A percentile compares a stretch with the other conserved stretches of the same genome.
These are phyloP conservation scores for Fusarium pininemorale DNA, from an alignment of 2,329 filamentous ascomycete species.

Conservation along the genomic window DNA sequence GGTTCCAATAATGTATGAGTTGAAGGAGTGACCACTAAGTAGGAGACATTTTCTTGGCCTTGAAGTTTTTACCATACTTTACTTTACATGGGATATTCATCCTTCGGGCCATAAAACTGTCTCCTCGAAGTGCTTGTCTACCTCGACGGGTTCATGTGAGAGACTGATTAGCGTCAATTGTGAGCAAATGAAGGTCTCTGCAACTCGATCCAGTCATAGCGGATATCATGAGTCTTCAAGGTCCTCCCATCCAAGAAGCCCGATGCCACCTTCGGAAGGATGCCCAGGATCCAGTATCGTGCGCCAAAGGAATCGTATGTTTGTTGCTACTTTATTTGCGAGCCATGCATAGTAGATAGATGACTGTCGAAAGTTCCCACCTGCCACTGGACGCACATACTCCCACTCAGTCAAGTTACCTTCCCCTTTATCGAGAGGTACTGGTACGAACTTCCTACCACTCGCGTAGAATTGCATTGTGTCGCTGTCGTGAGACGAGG, in stretches of 20 bases:
- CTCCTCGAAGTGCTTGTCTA: background rate
- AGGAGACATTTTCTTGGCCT: background rate
- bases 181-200: background rate
- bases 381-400: background rate
- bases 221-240: background rate
- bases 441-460: background rate
- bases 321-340: background rate
- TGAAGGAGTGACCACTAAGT: background rate
- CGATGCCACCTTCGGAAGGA: background rate
- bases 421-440: background rate
- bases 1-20: background rate
- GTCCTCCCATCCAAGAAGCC: background rate
- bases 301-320: accelerated
- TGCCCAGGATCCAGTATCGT: background rate
- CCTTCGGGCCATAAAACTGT: background rate
- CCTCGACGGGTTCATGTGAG: accelerated
- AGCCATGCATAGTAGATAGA: background rate
- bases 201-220: background rate
- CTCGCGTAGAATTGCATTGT: no score
- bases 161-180: background rate
- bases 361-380: background rate
- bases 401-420: background rate
- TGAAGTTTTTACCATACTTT: background rate
- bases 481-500: background rate
- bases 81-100: background rate